These are phyloP conservation scores for Cercophora scortea DNA, from an alignment of 495 filamentous ascomycete genomes.

Conservation along the genomic window DNA sequence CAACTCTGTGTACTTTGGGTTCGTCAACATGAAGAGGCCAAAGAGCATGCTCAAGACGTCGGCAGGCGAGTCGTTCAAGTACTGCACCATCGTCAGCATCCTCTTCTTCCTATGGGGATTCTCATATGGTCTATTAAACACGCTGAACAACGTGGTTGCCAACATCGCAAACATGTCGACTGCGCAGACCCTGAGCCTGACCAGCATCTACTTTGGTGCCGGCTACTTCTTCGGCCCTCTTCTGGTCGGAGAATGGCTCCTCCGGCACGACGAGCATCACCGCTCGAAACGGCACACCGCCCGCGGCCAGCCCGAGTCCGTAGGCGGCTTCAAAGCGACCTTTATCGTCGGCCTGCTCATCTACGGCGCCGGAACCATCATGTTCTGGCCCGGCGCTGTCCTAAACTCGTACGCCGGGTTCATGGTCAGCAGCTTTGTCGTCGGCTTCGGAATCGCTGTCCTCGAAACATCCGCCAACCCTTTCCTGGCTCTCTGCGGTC, in stretches of 20 bases:
- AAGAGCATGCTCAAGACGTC: slow-evolving; percentile 65
- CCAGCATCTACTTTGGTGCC: slow-evolving; percentile 33
- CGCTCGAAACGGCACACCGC: slow-evolving; percentile 9
- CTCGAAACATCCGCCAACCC: slow-evolving; percentile 68
- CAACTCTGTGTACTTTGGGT: slow-evolving; percentile 56
- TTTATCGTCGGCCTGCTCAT: slow-evolving; percentile 61
- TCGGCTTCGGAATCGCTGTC: slow-evolving; percentile 60
- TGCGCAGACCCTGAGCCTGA: slow-evolving; percentile 29
- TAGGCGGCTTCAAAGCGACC: slow-evolving; percentile 50
- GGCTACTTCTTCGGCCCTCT: slow-evolving; percentile 61
- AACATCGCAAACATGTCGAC: slow-evolving; percentile 27
- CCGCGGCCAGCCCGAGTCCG: slow-evolving; percentile 7
- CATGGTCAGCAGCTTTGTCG: slow-evolving; percentile 61
- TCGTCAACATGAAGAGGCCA: slow-evolving; percentile 70
- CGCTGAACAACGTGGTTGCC: slow-evolving; percentile 53
- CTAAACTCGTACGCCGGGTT: slow-evolving; percentile 64
- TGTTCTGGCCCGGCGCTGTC: slow-evolving; percentile 55
- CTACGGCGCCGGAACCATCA: slow-evolving; percentile 55
- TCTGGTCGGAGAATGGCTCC: slow-evolving; percentile 57
- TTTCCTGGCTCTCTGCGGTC: slow-evolving; percentile 46
- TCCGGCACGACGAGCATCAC: slow-evolving; percentile 48
- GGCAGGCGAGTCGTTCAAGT: slow-evolving; percentile 38
- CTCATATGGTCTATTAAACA: slow-evolving; percentile 65
- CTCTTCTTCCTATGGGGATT: slow-evolving; percentile 88
- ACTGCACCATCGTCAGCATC: slow-evolving; percentile 58